Conservation (phyloP, 805 yeast genomes). For the Candida silvicultrix region DNA sequence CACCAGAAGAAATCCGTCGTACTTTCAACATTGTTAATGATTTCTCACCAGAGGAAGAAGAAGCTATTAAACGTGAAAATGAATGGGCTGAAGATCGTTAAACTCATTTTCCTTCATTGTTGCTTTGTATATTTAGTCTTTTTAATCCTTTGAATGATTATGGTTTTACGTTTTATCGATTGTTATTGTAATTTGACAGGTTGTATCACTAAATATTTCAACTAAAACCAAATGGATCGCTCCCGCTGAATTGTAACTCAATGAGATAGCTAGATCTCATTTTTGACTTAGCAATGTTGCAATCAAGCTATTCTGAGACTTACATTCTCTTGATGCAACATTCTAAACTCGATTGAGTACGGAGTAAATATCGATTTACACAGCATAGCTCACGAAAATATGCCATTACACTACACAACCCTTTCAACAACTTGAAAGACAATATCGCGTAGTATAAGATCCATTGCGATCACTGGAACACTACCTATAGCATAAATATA, state of each 20-base stretch:
- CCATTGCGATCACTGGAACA: no score
- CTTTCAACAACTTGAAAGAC: background rate
- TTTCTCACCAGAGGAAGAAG: conserved; percentile 83
- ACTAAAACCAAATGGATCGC: no score
- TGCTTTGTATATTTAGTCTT: background rate
- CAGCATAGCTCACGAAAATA: background rate
- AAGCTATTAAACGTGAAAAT: conserved; percentile 79
- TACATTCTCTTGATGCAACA: background rate
- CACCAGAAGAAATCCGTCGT: conserved; percentile 75
- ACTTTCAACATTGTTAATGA: conserved; percentile 78
- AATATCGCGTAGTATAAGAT: no score
- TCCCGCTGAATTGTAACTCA: no score
- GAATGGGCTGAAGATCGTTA: conserved; percentile 89
- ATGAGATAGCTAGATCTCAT: no score
- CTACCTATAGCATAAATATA: no score
- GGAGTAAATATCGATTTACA: background rate
- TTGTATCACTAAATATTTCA: no score
- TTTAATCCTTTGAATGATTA: background rate
- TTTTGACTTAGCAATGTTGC: no score
- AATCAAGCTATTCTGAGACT: background rate
- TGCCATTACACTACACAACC: background rate
- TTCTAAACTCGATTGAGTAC: background rate
- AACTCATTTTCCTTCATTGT: background rate
- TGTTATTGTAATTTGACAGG: no score
- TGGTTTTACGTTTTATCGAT: background rate